Base-by-base conservation (phyloP, 176 grass and related monocot genomes). In the Metroxylon sagu region DNA sequence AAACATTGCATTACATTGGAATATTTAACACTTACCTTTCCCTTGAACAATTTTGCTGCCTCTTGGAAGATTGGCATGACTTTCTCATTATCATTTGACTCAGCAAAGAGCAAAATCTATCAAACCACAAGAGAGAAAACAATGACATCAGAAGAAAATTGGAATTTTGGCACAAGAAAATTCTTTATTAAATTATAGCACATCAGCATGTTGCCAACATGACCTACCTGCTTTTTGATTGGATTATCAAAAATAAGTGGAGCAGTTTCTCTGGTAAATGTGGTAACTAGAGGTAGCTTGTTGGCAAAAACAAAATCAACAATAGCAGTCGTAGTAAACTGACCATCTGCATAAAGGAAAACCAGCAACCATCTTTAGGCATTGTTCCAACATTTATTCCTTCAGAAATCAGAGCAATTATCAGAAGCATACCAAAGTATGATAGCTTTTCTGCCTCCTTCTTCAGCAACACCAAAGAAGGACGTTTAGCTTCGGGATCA, bases 371-470 rank as follows among this genome's bases (percentile, higher is more conserved):
- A 18, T 10, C 16, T 67, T 1, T 35, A 54, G 7, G 21, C 26
- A 54, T 31, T 15, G 39, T 54, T 31, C 4, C 52, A 43, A 43
- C 35, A 43, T 43, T 14, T 43, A 43, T 6, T 43, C 8, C 14
- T 43, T 43, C 35, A 43, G 35, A 43, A 43, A 43, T 43, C 35
- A 43, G 35, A 43, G 12, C 35, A 43, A 43, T 43, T 14, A 43
- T 12, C 0, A 43, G 3, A 43, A 43, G 39, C 28, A 48, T 87
- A 97, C 93, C 93, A 67, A 80, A 91, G 29, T 85, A 77, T 43
- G 87, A 74, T 52, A 97, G 48, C 68, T 88, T 97, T 56, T 97
- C 93, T 66, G 77, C 87, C 59, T 88, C 93, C 73, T 91, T 88
- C 79, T 97, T 97, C 4, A 97, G 52, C 48, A 97, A 61, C 54